Evolutionary conservation across 1,284 basidiomycete species (phyloP), one percentile per base, ranked within the genome.

Genomic region (Papiliotrema flavescens): DNA sequence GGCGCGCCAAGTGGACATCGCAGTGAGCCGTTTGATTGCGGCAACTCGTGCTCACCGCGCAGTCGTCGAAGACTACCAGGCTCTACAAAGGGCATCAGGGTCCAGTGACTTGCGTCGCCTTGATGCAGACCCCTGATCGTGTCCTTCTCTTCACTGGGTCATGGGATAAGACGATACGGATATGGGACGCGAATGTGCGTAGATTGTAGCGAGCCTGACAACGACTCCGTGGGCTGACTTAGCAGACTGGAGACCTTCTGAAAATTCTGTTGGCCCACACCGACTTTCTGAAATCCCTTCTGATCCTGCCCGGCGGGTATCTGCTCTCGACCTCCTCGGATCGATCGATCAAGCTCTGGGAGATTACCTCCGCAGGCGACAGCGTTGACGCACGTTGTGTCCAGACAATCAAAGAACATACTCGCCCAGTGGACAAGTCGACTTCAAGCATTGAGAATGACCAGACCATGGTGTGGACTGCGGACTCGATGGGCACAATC

Each of bases 281-380:
- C 0, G 92, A 96, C 74, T 96, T 96, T 64, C 82, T 96, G 56
- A 96, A 95, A 76, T 80, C 82, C 28, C 76, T 95, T 24, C 80
- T 85, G 40, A 83, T 89, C 26, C 76, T 93, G 15, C 83, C 87
- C 1, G 76, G 80, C 1, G 26, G 39, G 3, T 62, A 64, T 0
- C 76, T 98, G 24, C 79, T 94, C 8, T 94, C 93, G 0, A 89
- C 89, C 17, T 86, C 91, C 22, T 96, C 94, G 7, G 95, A 98
- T 75, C 92, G 93, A 65, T 84, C 86, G 15, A 80, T 94, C 44
- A 84, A 91, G 56, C 80, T 97, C 57, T 97, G 94, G 93, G 91
- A 80, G 55, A 41, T 57, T 15, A 34, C 69, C 35, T 53, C 75
- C 34, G 84, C 81, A 7, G 23, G 32, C 11, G 44, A 19, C 22